Percentiles rank a stretch among this genome's conserved stretches.
These are phyloP conservation scores for Saxispiralis lemnorum DNA, from an alignment of 495 filamentous ascomycete species.

Conservation along the genomic window DNA sequence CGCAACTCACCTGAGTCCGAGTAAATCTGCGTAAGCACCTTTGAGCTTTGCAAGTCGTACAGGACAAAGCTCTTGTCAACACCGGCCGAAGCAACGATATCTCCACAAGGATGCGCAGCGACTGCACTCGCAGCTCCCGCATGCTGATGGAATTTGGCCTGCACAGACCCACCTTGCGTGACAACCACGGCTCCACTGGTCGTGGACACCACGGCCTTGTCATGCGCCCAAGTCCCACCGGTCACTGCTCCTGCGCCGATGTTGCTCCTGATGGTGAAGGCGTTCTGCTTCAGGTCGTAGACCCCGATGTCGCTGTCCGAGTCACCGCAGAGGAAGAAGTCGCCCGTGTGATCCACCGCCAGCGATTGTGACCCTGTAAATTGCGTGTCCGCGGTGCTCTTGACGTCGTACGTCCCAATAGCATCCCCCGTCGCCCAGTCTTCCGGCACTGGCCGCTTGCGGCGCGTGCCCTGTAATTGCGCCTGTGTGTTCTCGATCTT, in stretches of 20 bases:
- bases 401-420: conserved; percentile 47
- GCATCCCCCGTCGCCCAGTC: conserved; percentile 66
- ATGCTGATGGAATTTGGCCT: conserved; percentile 52
- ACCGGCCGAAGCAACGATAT: conserved; percentile 74
- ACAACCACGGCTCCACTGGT: conserved; percentile 62
- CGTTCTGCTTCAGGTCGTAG: conserved; percentile 44
- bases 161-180: conserved; percentile 45
- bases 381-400: conserved; percentile 40
- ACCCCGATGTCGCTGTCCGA: conserved; percentile 58
- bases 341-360: conserved; percentile 44
- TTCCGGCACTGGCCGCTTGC: conserved; percentile 72
- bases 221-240: conserved; percentile 61
- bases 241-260: conserved; percentile 49
- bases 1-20: conserved; percentile 56
- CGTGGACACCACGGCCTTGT: conserved; percentile 52
- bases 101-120: conserved; percentile 65
- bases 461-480: conserved; percentile 62
- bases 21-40: conserved; percentile 56
- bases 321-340: conserved; percentile 64
- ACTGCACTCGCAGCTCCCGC: conserved; percentile 63
- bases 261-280: conserved; percentile 15
- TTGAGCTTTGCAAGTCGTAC: conserved; percentile 56
- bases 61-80: conserved; percentile 85
- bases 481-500: conserved; percentile 64
- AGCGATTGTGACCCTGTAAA: conserved; percentile 49